Evolutionary conservation across 2,329 filamentous ascomycete species (phyloP), one percentile per base, ranked within the genome.

Genomic region (Parastagonospora avenae): DNA sequence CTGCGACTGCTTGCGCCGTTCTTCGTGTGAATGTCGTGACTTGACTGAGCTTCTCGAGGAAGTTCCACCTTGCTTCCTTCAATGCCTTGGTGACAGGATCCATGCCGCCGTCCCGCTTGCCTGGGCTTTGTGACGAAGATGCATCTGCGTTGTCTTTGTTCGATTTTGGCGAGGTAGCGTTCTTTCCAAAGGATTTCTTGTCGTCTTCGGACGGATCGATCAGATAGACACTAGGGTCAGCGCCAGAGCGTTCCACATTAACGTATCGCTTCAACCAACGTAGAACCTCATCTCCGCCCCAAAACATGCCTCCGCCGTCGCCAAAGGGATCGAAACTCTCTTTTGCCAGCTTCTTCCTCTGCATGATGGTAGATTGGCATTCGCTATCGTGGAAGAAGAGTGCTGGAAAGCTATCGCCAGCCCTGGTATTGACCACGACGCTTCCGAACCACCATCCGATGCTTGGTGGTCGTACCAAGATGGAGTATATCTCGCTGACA

Each of bases 361-460:
- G 93, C 48, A 95, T 76, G 16, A 97, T 96, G 0, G 94, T 99
- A 46, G 90, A 95, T 75, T 96, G 90, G 67, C 94, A 99, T 77
- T 99, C 94, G 56, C 87, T 92, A 68, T 99, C 94, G 72, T 99
- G 94, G 76, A 99, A 99, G 77, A 99, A 99, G 1, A 99, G 79
- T 0, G 94, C 92, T 0, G 94, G 94, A 62, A 97, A 96, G 70
- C 90, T 94, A 70, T 97, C 92, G 3, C 95, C 95, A 0, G 89
- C 86, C 10, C 90, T 82, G 1, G 90, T 91, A 71, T 99, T 99
- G 77, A 99, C 91, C 50, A 99, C 88, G 27, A 99, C 77, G 57
- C 92, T 96, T 30, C 94, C 94, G 72, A 95, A 97, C 94, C 94
- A 99, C 95, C 94, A 99, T 12, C 94, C 95, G 7, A 96, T 77